These are phyloP conservation scores for Lichtheimia ornata DNA, from an alignment of 371 early-diverging fungal species.

Conservation along the genomic window DNA sequence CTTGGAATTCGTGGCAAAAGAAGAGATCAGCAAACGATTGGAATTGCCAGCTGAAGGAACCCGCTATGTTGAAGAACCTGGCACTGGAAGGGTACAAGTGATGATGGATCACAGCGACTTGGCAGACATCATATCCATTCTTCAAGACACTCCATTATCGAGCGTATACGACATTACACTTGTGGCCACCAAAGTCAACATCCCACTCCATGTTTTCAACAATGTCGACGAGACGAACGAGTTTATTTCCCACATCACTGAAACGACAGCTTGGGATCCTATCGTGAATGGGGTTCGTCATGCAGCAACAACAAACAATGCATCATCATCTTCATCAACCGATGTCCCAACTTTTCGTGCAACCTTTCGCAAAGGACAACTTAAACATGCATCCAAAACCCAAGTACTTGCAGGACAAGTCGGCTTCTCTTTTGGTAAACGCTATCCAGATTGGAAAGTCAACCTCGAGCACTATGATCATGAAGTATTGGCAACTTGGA, in stretches of 20 bases:
- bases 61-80: conserved; percentile 14
- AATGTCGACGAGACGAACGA: conserved; percentile 22
- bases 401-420: conserved; percentile 35
- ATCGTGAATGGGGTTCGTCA: not conserved
- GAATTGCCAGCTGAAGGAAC: not conserved
- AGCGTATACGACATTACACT: conserved; percentile 29
- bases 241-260: conserved; percentile 21
- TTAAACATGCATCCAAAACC: conserved; percentile 27
- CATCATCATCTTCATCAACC: not conserved
- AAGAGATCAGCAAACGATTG: conserved; percentile 24
- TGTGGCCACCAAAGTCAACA: conserved; percentile 21
- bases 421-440: conserved; percentile 28
- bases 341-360: conserved; percentile 29
- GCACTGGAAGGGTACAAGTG: conserved; percentile 34
- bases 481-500: conserved; percentile 32
- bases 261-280: conserved; percentile 19
- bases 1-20: conserved; percentile 26
- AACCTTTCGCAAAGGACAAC: conserved; percentile 35
- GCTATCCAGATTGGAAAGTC: conserved; percentile 36
- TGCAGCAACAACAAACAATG: not conserved
- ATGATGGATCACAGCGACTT: conserved; percentile 4
- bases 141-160: conserved; percentile 13
- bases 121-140: not conserved
- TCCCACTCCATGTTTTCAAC: conserved; percentile 19
- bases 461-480: conserved; percentile 36